Base-by-base conservation (phyloP, 768 basidiomycete species). In the Boletellus sp. region DNA sequence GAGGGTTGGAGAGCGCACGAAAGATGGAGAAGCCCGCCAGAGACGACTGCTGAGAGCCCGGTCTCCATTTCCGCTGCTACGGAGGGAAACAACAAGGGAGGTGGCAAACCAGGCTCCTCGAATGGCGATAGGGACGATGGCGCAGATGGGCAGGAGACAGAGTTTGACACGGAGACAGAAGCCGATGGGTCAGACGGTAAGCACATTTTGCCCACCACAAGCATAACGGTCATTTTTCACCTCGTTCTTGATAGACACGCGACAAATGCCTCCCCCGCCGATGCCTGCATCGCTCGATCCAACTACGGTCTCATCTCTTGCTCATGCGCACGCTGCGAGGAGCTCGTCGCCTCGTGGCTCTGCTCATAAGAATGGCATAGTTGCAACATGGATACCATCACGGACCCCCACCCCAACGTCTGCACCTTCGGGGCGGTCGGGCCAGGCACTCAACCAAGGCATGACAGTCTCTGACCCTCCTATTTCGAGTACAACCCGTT, bases 201-300 rank as follows among this genome's bases (percentile, higher is more conserved):
- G 60, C 48, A 17, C 3, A n/a, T 10, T 38, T 36, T n/a, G 24
- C 17, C 13, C 47, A 13, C 10, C 2, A 20, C 15, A 31, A 0
- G 1, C 12, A 20, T 24, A 16, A 9, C 19, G 54, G 12, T n/a
- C 15, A 4, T 16, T 48, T 20, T 38, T 50, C 15, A 24, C 6
- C 17, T 35, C 15, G 20, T 22, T 38, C 24, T 50, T n/a, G 35
- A 35, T 45, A 78, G 76, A 73, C 47, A 55, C 63, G 1, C 62
- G 59, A 19, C 69, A 67, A 15, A 75, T 77, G 80, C 78, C 79
- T 5, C 79, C 79, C 6, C 77, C 78, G 19, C 75, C 75, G 1
- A 70, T 79, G 61, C 77, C 78, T 6, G 72, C 73, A 16, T 63
- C 71, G 11, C 58, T 72, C 22, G 72, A 78, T 50, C 70, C 73